Conservation (phyloP, 805 yeast genomes). For the Candida tallmaniae region DNA sequence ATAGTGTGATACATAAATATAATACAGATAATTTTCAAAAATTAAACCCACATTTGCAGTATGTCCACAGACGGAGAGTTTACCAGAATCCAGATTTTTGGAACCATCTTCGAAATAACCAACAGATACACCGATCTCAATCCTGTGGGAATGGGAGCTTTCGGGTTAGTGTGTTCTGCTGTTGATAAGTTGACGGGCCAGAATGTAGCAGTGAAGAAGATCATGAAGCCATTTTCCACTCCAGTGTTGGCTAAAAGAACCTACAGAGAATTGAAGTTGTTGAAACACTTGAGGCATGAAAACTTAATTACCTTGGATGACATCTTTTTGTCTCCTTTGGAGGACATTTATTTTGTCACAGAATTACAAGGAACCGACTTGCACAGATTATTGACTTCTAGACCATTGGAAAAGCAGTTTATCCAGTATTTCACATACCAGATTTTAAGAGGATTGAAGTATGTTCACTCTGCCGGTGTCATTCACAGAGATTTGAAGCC, state of each 20-base stretch:
- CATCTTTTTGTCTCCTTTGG: slow-evolving; percentile 89
- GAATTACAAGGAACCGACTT: slow-evolving; percentile 96
- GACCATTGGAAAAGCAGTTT: slow-evolving; percentile 94
- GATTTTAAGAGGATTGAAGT: slow-evolving; percentile 82
- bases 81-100: slow-evolving; percentile 85
- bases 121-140: slow-evolving; percentile 84
- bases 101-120: slow-evolving; percentile 92
- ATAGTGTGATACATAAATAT: too few relatives aligned
- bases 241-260: slow-evolving; percentile 95
- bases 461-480: slow-evolving; percentile 89
- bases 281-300: slow-evolving; percentile 92
- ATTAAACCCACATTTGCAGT: neutral
- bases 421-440: slow-evolving; percentile 96
- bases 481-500: slow-evolving; percentile 89
- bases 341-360: slow-evolving; percentile 93
- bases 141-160: slow-evolving; percentile 99
- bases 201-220: slow-evolving; percentile 95
- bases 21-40: too few relatives aligned
- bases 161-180: slow-evolving; percentile 96
- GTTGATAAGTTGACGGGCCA: slow-evolving; percentile 85
- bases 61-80: slow-evolving; percentile 45
- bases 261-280: slow-evolving; percentile 87
- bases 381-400: slow-evolving; percentile 82
- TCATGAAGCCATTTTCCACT: slow-evolving; percentile 95
- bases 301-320: slow-evolving; percentile 90